Evolutionary conservation across 495 filamentous ascomycete genomes (phyloP), one percentile per base, ranked within the genome.

Genomic region (Oidiodendron maius): DNA sequence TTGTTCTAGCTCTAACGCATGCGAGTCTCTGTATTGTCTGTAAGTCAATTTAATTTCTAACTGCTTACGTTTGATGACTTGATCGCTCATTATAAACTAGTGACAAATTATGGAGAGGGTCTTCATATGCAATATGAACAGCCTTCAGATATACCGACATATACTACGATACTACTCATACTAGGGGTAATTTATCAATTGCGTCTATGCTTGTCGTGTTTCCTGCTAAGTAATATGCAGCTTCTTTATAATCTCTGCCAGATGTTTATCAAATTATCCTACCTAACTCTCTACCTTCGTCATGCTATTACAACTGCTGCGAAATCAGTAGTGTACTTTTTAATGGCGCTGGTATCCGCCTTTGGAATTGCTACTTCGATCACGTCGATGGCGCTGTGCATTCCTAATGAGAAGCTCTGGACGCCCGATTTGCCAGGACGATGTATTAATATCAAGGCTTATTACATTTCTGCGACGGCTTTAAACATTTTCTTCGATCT

Each of bases 181-280:
- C 8, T 10, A 17, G 40, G 40, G 20, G 40, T 42, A 42, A n/a
- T n/a, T n/a, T 42, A 9, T 42, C 25, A 16, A 9, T 22, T 20
- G 25, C 10, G 25, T 15, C 40, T 42, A 42, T 42, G 3, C 20
- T 42, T 16, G 13, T 42, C 12, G 12, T 15, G 25, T 9, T n/a
- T n/a, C n/a, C n/a, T 8, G 40, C 40, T 42, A 23, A 42, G 17
- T 20, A 42, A 20, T 20, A 6, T 13, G 40, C 40, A 42, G 40
- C 25, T 23, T 15, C 25, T 42, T 15, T 42, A 42, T 23, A 9
- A 9, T 20, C 11, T 23, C 12, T 21, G 40, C 20, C 40, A 42
- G 40, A 42, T 42, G 40, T 42, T 42, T 42, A 23, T 42, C 40
- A 42, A 42, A 23, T 15, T 42, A 17, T 42, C 40, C 25, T 42